Percentiles rank a stretch among this genome's conserved stretches.
These are phyloP conservation scores for Fraxinus xanthoxyloides DNA, from an alignment of 305 asterid genomes.

Conservation along the genomic window DNA sequence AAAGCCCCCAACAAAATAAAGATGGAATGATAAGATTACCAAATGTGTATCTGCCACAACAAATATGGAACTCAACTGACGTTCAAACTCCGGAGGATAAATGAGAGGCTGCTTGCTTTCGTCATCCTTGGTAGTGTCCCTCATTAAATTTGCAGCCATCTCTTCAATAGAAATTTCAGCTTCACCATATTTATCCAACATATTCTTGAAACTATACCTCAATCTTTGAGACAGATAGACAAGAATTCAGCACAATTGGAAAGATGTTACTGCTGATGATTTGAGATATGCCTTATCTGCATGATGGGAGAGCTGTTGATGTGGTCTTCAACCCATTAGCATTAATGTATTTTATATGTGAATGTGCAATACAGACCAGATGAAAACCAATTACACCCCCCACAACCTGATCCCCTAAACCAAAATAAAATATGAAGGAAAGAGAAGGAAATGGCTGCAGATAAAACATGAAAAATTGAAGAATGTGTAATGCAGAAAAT, in stretches of 20 bases:
- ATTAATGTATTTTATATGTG: neutral
- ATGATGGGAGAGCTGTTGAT: neutral
- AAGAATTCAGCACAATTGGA: neutral
- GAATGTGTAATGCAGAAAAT: neutral
- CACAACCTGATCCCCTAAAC: neutral
- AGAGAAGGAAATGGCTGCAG: neutral
- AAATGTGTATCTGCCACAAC: constrained; percentile 48
- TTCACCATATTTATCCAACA: constrained; percentile 36
- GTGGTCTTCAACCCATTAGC: neutral
- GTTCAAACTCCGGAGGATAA: constrained; percentile 55
- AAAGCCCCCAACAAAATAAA: neutral
- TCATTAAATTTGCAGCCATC: constrained; percentile 51
- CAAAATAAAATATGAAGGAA: neutral
- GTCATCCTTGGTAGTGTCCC: constrained; percentile 59
- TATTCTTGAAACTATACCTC: constrained; percentile 39
- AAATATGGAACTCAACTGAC: constrained; percentile 66
- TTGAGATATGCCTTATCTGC: neutral
- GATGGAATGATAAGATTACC: constrained; percentile 37
- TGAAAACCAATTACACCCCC: neutral
- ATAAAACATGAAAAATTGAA: neutral
- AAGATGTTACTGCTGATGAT: neutral
- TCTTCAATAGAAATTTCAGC: constrained; percentile 48
- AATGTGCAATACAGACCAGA: neutral
- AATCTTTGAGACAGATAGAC: constrained; percentile 53
- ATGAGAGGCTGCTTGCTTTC: constrained; percentile 50